Conservation (phyloP, 176 grass and related monocot species). For the Hyparrhenia diplandra region DNA sequence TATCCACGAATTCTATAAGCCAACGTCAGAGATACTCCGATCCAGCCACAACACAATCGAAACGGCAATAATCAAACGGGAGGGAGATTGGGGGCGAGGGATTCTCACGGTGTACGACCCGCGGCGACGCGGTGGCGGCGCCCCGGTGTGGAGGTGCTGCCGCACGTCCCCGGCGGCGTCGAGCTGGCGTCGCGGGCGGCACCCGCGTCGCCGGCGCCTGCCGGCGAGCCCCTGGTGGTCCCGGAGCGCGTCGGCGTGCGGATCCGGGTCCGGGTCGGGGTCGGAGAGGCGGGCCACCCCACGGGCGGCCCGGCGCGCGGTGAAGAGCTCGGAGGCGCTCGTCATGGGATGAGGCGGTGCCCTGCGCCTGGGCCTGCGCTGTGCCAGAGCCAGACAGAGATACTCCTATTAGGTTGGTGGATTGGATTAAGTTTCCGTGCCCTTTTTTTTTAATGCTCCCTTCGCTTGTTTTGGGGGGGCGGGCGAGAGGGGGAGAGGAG, state of each 20-base stretch:
- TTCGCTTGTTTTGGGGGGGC: neutral
- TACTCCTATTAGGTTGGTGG: conserved; percentile 9
- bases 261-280: conserved; percentile 31
- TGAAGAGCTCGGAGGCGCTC: conserved; percentile 91
- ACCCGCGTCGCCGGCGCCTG: conserved; percentile 29
- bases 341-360: conserved; percentile 49
- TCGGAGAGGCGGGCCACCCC: conserved; percentile 39
- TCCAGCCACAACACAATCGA: neutral
- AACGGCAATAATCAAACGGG: neutral
- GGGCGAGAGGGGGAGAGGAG: no score
- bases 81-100: neutral
- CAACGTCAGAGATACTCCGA: neutral
- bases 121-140: conserved; percentile 33
- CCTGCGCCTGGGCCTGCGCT: no score
- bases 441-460: neutral
- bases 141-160: conserved; percentile 29
- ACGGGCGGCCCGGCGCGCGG: conserved; percentile 57
- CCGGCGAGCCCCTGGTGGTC: conserved; percentile 40
- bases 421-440: neutral
- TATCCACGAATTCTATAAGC: neutral
- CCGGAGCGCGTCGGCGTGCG: conserved; percentile 8
- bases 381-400: neutral
- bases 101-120: conserved; percentile 42
- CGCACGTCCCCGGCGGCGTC: conserved; percentile 34
- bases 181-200: conserved; percentile 38